A percentile compares a stretch with the other conserved stretches of the same genome.
Conservation (phyloP, 306 rosid species). For the Castanopsis chinensis region DNA sequence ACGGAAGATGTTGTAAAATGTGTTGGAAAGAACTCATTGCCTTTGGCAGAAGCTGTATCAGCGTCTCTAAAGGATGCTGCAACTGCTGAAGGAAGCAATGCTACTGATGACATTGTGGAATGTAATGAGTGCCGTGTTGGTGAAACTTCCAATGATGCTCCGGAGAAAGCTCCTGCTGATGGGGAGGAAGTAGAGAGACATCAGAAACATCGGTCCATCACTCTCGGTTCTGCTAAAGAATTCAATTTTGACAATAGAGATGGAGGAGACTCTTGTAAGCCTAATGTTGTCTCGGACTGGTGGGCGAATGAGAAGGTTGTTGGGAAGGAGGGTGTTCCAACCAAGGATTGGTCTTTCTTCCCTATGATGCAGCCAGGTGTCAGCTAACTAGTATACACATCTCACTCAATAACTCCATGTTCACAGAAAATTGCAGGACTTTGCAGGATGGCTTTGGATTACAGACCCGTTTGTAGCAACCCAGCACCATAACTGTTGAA, state of each 20-base stretch:
- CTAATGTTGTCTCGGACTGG: slow-evolving; percentile 65
- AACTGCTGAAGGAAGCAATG: slow-evolving; percentile 1
- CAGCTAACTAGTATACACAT: slow-evolving; percentile 38
- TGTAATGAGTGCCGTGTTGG: slow-evolving; percentile 21
- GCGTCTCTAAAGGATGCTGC: slow-evolving; percentile 18
- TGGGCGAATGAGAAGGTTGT: slow-evolving; percentile 87
- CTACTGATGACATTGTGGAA: background rate
- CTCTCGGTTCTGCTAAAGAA: slow-evolving; percentile 69
- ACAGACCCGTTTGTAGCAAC: slow-evolving; percentile 15
- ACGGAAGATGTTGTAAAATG: slow-evolving; percentile 28
- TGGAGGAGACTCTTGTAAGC: slow-evolving; percentile 56
- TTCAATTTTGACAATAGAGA: slow-evolving; percentile 83
- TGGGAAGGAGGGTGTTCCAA: slow-evolving; percentile 43
- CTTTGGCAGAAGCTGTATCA: slow-evolving; percentile 38
- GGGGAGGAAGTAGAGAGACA: slow-evolving; percentile 34
- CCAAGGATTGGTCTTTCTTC: slow-evolving; percentile 81
- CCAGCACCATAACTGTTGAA: slow-evolving; percentile 13
- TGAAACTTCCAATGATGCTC: slow-evolving; percentile 38
- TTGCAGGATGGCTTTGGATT: slow-evolving; percentile 24
- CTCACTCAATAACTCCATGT: slow-evolving; percentile 24
- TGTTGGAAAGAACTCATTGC: slow-evolving; percentile 35
- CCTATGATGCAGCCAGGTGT: slow-evolving; percentile 65
- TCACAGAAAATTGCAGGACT: slow-evolving; percentile 15
- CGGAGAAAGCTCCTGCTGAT: slow-evolving; percentile 27
- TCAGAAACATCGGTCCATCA: slow-evolving; percentile 53